phyloP scores from a whole-genome alignment of 1,284 basidiomycete genomes.

The Pascua guehoae region DNA sequence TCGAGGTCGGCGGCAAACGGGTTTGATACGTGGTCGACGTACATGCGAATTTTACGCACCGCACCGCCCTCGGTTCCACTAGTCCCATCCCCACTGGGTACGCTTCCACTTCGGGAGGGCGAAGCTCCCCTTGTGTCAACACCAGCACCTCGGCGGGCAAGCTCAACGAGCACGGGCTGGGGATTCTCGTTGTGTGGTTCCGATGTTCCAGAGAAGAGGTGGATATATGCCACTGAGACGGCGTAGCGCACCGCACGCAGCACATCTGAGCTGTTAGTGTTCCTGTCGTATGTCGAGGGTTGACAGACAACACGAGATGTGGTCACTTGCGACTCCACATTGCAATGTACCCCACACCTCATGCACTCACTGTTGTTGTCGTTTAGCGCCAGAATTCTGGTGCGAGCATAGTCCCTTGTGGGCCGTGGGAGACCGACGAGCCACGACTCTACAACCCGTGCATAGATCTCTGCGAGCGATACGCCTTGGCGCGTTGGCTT shows the following conservation, averaged over 20 bases:
- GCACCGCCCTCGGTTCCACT: too few relatives aligned
- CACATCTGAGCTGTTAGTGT: constrained; percentile 13
- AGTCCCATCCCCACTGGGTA: neutral
- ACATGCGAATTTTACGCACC: constrained; percentile 20
- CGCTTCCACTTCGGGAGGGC: neutral
- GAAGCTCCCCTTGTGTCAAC: neutral
- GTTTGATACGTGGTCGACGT: constrained; percentile 28
- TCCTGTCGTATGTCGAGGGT: too few relatives aligned
- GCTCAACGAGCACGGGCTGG: constrained; percentile 26
- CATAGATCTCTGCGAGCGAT: constrained; percentile 29
- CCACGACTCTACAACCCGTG: constrained; percentile 31
- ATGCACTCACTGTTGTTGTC: constrained; percentile 21
- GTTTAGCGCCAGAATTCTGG: constrained; percentile 26
- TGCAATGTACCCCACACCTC: too few relatives aligned
- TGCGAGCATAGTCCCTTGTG: constrained; percentile 24
- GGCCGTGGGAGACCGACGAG: constrained; percentile 27
- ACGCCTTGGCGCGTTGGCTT: constrained; percentile 28
- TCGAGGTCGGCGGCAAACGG: constrained; percentile 29
- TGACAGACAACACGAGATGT: too few relatives aligned
- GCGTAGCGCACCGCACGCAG: constrained; percentile 29
- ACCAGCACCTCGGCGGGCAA: constrained; percentile 25
- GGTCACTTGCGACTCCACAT: too few relatives aligned
- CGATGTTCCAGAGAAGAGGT: constrained; percentile 15
- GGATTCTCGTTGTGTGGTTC: neutral
- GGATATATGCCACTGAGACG: constrained; percentile 30